Base-by-base conservation (phyloP, 768 basidiomycete species). In the Lentinula sp. region DNA sequence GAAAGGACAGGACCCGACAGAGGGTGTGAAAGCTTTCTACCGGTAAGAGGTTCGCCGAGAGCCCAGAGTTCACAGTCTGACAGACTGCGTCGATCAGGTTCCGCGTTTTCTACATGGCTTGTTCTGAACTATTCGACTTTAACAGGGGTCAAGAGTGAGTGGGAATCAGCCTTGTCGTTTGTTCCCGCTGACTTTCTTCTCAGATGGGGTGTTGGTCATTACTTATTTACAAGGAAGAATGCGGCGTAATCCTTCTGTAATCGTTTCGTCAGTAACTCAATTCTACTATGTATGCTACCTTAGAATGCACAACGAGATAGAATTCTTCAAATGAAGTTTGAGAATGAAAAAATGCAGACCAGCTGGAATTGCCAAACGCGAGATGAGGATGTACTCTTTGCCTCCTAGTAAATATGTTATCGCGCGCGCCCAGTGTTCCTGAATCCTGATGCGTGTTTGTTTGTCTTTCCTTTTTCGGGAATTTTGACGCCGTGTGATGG, bases 91-190 rank as follows among this genome's bases (percentile, higher is more conserved):
- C 39, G 23, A 32, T 15, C 12, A 84, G 85, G 62, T 88, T 87
- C 69, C 76, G 87, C 15, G 85, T 88, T 10, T 90, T 90, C 70
- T 89, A 86, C 67, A 79, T 89, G 70, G 85, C 87, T 9, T 87
- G 85, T 65, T 83, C 85, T 1, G 88, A 89, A 68, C 74, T 89
- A 53, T 91, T 89, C 68, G 82, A 74, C 12, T 73, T 85, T 70
- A 78, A 87, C 65, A 68, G 69, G 3, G 87, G 88, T 10, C 77
- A 88, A 69, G 81, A 84, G 79, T 89, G 73, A 74, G 87, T 76
- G 33, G 62, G 57, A 69, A 13, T 62, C 33, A 64, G 43, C 64
- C 66, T 61, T 36, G 66, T 42, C 37, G 20, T 36, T n/a, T 58
- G 7, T 58, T 42, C 15, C 18, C 50, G 60, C 43, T 51, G 36